phyloP scores from a whole-genome alignment of 768 basidiomycete species.

The Tricholoma saponaceum region DNA sequence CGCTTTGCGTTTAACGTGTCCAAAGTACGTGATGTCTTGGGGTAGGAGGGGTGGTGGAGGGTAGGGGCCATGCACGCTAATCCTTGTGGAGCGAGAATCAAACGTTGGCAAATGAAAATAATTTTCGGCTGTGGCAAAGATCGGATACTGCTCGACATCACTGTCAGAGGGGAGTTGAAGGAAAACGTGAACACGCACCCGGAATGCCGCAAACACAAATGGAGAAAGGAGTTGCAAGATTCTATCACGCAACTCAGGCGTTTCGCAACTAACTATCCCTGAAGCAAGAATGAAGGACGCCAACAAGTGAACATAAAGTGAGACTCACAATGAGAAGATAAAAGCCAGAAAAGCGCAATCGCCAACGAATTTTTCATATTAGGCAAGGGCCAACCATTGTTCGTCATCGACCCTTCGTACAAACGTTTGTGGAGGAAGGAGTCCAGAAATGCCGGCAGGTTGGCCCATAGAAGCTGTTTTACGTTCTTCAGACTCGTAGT shows the following conservation, averaged over 20 bases:
- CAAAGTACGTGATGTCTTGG: constrained; percentile 39
- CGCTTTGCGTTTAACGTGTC: constrained; percentile 25
- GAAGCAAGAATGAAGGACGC: constrained; percentile 3
- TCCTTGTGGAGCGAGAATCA: constrained; percentile 11
- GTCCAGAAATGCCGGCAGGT: constrained; percentile 36
- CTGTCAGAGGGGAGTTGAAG: constrained; percentile 10
- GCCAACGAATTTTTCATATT: constrained; percentile 43
- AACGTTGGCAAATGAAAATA: constrained; percentile 18
- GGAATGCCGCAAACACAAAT: constrained; percentile 46
- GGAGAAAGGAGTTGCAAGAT: constrained; percentile 36
- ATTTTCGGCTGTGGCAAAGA: constrained; percentile 34
- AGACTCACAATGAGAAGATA: constrained; percentile 34
- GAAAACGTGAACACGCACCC: constrained; percentile 29
- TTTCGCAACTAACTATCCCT: constrained; percentile 33
- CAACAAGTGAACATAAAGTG: not conserved
- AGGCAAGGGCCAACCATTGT: constrained; percentile 47
- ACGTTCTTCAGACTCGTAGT: constrained; percentile 41
- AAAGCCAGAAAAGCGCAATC: constrained; percentile 45
- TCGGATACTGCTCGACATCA: constrained; percentile 34
- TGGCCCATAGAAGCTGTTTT: constrained; percentile 41
- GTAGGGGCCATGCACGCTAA: constrained; percentile 22
- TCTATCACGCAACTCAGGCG: constrained; percentile 24
- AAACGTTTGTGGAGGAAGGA: constrained; percentile 35
- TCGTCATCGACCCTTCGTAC: constrained; percentile 30
- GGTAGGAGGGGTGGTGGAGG: constrained; percentile 25